phyloP scores from a whole-genome alignment of 331 rosid species.

The Acacia concinna region DNA sequence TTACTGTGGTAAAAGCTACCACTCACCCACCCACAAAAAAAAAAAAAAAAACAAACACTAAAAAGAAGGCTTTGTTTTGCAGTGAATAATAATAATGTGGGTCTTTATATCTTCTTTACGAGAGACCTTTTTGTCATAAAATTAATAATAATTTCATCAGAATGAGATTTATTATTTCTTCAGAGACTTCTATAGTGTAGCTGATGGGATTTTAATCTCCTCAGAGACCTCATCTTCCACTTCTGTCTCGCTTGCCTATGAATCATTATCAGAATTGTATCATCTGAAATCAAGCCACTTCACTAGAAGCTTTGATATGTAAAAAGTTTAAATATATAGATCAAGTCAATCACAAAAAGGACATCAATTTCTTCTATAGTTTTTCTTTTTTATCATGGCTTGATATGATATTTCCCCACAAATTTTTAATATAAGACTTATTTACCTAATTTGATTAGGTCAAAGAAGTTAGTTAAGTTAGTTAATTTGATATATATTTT shows the following conservation, averaged over 20 bases:
- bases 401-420: too few species aligned
- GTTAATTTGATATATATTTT: too few species aligned
- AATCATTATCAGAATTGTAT: slow-evolving; percentile 22
- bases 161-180: neutral
- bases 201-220: neutral
- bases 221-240: slow-evolving; percentile 4
- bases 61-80: slow-evolving; percentile 30
- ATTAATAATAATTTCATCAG: slow-evolving; percentile 29
- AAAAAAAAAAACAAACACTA: neutral
- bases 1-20: slow-evolving; percentile 32
- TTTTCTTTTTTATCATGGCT: neutral
- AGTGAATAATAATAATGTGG: slow-evolving; percentile 1
- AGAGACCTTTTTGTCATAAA: slow-evolving; percentile 23
- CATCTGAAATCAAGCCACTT: neutral
- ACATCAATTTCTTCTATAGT: neutral
- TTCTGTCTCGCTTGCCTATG: neutral
- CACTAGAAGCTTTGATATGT: neutral
- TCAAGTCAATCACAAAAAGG: neutral
- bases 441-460: too few species aligned
- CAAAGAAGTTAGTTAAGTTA: too few species aligned
- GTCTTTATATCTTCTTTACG: slow-evolving; percentile 19
- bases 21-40: too few species aligned
- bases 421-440: too few species aligned
- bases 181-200: neutral
- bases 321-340: neutral